Evolutionary conservation across 306 rosid genomes (phyloP), one percentile per base, ranked within the genome.

Genomic region (Calophaca sinica): DNA sequence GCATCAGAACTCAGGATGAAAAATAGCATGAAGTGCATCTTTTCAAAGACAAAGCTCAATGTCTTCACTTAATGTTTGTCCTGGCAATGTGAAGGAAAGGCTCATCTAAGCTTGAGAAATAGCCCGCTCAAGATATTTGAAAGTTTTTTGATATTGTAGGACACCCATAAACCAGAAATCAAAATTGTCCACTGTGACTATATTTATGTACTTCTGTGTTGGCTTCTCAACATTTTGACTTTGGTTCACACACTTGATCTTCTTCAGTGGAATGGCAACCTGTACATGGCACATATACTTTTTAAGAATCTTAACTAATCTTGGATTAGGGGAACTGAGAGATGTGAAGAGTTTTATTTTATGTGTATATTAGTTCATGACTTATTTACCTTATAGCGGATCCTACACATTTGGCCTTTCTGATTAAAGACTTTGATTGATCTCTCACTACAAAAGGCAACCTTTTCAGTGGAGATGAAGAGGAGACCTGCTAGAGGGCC

Each of bases 401-500:
- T 78, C 31, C 72, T 78, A 9, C 60, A 33, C 44, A 80, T 36
- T 33, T 81, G 77, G 42, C 85, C 89, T 10, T 83, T 69, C 49
- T 65, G 84, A 39, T 74, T 82, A 9, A 81, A 63, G 53, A 89
- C 57, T 41, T 82, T 82, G 75, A 89, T 86, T 39, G 89, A 85
- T 79, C 85, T 87, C n/a, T 89, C 85, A 63, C 96, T 91, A 83
- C 96, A 91, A 53, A 91, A 91, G 35, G 96, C 87, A 67, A 91
- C 71, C 66, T 84, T 89, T 51, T 86, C 74, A 0, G 90, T 80
- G 73, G 96, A 89, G 67, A 89, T 80, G 73, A 88, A 92, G 81
- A 92, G 90, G 15, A 89, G 80, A 51, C 93, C 97, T 6, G 90
- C 88, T 54, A 92, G 83, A 45, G 97, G 97, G 14, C 96, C 97